Evolutionary conservation across 129 eudicot genomes (phyloP), one percentile per base, ranked within the genome.

Genomic region (Escallonia herrerae): DNA sequence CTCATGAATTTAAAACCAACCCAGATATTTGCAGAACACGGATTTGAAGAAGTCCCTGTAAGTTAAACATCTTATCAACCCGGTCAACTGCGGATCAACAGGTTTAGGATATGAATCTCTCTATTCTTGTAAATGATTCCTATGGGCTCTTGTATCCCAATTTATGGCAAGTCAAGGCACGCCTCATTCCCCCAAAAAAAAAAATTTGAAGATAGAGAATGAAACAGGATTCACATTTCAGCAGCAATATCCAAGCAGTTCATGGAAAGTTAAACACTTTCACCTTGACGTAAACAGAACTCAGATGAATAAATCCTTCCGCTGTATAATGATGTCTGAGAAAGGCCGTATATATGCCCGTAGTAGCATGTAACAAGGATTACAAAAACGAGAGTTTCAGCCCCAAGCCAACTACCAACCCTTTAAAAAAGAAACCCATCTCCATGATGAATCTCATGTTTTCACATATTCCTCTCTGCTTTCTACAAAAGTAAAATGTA

Each of bases 381-480:
- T 71, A 60, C 68, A 61, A 71, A 71, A 71, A 62, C 14, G 63
- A 11, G 46, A 62, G 37, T 37, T 62, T 13, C 67, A 61, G n/a
- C 61, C 39, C 6, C 53, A 45, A 47, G 66, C 53, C 61, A 58
- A 0, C 49, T 47, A 37, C 61, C 42, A 13, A 69, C 50, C 66
- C 68, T 52, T 59, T 41, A 52, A n/a, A 43, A 41, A 63, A 56
- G 3, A 62, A 63, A 2, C 42, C 48, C 46, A 43, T 10, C 60
- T 63, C 15, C 15, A 60, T 12, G 46, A 45, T 11, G 7, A 12
- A 3, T 3, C 15, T 33, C 13, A 46, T 3, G 4, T 14, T 57
- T 8, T 10, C 64, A 38, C 40, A 3, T 52, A 8, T 41, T 6
- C 37, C 4, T 48, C 65, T 43, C 75, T 44, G 39, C 61, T 59